phyloP scores from a whole-genome alignment of 805 yeast species.

The Kluyveromyces lactis region DNA sequence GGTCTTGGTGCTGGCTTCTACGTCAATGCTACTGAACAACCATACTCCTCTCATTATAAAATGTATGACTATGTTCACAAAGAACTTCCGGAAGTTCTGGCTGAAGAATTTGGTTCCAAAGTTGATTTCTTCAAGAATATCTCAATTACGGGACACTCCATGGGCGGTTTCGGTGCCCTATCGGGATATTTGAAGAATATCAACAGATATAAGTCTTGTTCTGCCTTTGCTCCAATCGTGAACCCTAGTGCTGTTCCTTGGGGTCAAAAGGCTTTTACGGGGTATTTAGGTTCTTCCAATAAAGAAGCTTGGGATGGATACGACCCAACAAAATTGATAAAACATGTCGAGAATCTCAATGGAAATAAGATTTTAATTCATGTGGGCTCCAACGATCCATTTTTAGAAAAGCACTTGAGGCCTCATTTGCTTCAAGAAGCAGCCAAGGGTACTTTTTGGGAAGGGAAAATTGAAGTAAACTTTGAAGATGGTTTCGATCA shows the following conservation, averaged over 20 bases:
- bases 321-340: conserved; percentile 77
- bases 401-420: conserved; percentile 57
- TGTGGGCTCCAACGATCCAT: conserved; percentile 73
- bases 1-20: conserved; percentile 97
- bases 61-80: conserved; percentile 79
- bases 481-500: conserved; percentile 84
- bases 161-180: conserved; percentile 97
- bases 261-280: conserved; percentile 80
- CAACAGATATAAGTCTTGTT: conserved; percentile 54
- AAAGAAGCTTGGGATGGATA: conserved; percentile 53
- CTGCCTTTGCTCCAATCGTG: conserved; percentile 86
- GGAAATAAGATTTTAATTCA: conserved; percentile 65
- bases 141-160: conserved; percentile 91
- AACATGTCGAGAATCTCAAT: conserved; percentile 38
- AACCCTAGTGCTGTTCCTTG: conserved; percentile 74
- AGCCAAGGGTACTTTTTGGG: conserved; percentile 47
- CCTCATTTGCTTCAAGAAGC: conserved; percentile 63
- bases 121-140: conserved; percentile 54
- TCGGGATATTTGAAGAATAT: conserved; percentile 61
- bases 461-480: conserved; percentile 50
- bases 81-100: conserved; percentile 56
- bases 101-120: conserved; percentile 28
- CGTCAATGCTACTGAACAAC: conserved; percentile 69
- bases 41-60: conserved; percentile 64
- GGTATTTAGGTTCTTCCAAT: conserved; percentile 55